Conservation (phyloP, 352 stramenopile species). For the Achlya hypogyna region DNA sequence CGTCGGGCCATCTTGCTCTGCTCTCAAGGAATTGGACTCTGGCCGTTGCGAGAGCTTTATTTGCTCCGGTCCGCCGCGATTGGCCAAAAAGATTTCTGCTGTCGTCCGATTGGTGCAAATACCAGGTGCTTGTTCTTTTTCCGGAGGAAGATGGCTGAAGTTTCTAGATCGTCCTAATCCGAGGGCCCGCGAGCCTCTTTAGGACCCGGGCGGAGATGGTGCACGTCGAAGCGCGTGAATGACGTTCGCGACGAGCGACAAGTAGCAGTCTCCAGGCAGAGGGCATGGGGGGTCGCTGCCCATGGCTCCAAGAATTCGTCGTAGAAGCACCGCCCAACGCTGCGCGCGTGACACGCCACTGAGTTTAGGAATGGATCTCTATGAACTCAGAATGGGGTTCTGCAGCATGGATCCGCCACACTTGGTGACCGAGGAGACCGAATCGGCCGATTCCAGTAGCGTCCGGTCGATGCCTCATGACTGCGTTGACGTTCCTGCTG, state of each 20-base stretch:
- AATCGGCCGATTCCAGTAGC: too few relatives aligned
- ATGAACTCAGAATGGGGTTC: too few relatives aligned
- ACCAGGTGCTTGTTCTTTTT: slow-evolving; percentile 6
- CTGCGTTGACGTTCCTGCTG: too few relatives aligned
- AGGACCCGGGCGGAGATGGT: background rate
- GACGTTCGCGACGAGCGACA: background rate
- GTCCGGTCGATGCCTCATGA: too few relatives aligned
- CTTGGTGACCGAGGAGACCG: too few relatives aligned
- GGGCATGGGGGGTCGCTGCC: too few relatives aligned
- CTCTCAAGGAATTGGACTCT: slow-evolving; percentile 5
- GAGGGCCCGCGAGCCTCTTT: background rate
- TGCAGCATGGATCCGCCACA: too few relatives aligned
- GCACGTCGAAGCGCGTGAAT: background rate
- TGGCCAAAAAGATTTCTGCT: background rate
- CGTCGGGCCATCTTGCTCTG: slow-evolving; percentile 58
- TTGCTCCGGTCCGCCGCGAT: background rate
- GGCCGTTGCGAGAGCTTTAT: background rate
- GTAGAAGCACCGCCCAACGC: too few relatives aligned
- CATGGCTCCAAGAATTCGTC: too few relatives aligned
- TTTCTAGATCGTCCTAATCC: slow-evolving; percentile 7
- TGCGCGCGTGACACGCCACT: too few relatives aligned
- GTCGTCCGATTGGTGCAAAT: background rate
- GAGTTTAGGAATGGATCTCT: too few relatives aligned
- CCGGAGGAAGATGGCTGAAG: background rate
- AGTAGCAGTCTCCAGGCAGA: too few relatives aligned